Percentiles rank a stretch among this genome's conserved stretches.
These are phyloP conservation scores for Alternaria sp. DNA, from an alignment of 2,329 filamentous ascomycete genomes.

Conservation along the genomic window DNA sequence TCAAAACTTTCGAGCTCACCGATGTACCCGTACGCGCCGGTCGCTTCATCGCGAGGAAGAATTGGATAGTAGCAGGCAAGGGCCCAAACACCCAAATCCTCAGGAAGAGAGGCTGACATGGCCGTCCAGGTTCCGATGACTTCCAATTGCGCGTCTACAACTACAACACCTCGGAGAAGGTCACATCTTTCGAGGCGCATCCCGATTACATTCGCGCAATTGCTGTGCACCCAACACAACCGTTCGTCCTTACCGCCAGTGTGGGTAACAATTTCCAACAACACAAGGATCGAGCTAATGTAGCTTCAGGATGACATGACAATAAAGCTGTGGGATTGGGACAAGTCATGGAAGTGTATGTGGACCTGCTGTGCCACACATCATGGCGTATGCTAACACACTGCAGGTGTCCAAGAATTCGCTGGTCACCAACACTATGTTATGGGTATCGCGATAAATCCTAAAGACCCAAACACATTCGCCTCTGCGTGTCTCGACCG, in stretches of 20 bases:
- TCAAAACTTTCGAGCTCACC: slow-evolving; percentile 98
- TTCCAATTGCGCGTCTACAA: slow-evolving; percentile 87
- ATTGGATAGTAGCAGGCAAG: slow-evolving; percentile 92
- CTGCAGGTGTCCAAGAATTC: slow-evolving; percentile 77
- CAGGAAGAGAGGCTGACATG: slow-evolving; percentile 27
- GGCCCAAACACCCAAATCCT: background rate
- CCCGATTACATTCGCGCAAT: slow-evolving; percentile 99
- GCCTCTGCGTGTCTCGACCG: slow-evolving; percentile 94
- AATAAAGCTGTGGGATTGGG: slow-evolving; percentile 99
- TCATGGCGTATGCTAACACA: slow-evolving; percentile 28
- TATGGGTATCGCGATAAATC: slow-evolving; percentile 96
- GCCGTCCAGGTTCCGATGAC: slow-evolving; percentile 72
- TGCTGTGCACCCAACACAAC: slow-evolving; percentile 91
- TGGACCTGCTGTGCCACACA: background rate
- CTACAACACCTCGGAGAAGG: slow-evolving; percentile 99
- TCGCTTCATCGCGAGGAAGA: slow-evolving; percentile 96
- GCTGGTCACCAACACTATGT: slow-evolving; percentile 97
- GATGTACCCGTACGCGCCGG: slow-evolving; percentile 97
- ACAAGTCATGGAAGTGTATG: slow-evolving; percentile 91
- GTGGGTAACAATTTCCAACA: slow-evolving; percentile 29
- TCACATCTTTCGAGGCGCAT: slow-evolving; percentile 95
- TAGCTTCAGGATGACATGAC: slow-evolving; percentile 50
- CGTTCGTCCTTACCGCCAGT: slow-evolving; percentile 93
- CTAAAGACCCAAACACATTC: slow-evolving; percentile 81
- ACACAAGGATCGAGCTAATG: slow-evolving; percentile 28